These are phyloP conservation scores for Pholiota adiposa DNA, from an alignment of 1,284 basidiomycete species.

Conservation along the genomic window DNA sequence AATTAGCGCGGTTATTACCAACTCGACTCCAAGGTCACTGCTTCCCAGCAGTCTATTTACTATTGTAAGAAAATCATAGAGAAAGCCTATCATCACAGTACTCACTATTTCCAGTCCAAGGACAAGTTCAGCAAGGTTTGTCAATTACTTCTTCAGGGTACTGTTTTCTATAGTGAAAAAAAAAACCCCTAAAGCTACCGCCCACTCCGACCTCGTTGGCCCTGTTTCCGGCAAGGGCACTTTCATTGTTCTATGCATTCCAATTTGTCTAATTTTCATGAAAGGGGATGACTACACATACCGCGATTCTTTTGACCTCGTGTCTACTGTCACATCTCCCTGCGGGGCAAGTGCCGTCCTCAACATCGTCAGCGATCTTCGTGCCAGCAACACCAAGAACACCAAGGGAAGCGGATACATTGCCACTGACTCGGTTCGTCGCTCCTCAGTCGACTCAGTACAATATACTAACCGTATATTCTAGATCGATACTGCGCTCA, in stretches of 20 bases:
- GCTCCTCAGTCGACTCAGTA: background rate
- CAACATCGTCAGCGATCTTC: conserved; percentile 29
- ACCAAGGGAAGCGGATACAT: conserved; percentile 29
- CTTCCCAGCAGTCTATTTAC: conserved; percentile 27
- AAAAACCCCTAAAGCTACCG: conserved; percentile 19
- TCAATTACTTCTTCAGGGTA: background rate
- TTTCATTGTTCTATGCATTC: background rate
- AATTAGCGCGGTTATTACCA: conserved; percentile 27
- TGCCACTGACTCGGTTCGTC: conserved; percentile 28
- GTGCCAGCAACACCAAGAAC: conserved; percentile 28
- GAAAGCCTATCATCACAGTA: background rate
- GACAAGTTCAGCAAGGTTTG: conserved; percentile 24
- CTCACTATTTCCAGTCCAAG: conserved; percentile 22
- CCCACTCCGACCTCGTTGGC: conserved; percentile 25
- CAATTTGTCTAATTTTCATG: background rate
- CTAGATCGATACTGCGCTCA: conserved; percentile 24
- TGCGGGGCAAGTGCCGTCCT: conserved; percentile 29
- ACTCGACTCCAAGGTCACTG: conserved; percentile 26
- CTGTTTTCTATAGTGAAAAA: background rate
- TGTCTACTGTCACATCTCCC: conserved; percentile 27
- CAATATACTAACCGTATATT: background rate
- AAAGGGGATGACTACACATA: conserved; percentile 29
- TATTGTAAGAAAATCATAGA: conserved; percentile 22
- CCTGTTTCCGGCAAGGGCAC: conserved; percentile 21
- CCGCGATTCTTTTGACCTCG: conserved; percentile 31